Percentiles rank a stretch among this genome's conserved stretches.
These are phyloP conservation scores for Stagonosporopsis rhizophila DNA, from an alignment of 2,329 filamentous ascomycete genomes.

Conservation along the genomic window DNA sequence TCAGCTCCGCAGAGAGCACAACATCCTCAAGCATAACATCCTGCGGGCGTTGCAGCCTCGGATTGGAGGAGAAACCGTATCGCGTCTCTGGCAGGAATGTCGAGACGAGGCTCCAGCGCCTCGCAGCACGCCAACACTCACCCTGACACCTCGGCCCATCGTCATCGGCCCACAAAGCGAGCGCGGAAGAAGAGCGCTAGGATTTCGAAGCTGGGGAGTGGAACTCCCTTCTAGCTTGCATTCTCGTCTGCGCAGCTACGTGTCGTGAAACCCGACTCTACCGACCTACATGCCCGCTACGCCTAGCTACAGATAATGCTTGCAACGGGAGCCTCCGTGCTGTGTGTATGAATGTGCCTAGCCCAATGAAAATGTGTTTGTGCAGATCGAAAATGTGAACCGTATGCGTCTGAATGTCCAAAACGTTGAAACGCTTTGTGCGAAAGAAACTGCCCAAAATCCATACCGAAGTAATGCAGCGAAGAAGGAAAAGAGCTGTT, in stretches of 20 bases:
- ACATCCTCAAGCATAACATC: slow-evolving; percentile 4
- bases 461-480: slow-evolving; percentile 19
- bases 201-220: slow-evolving; percentile 20
- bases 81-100: not conserved
- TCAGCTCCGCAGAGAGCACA: slow-evolving; percentile 10
- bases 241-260: slow-evolving; percentile 29
- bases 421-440: slow-evolving; percentile 17
- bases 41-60: not conserved
- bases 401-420: slow-evolving; percentile 1
- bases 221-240: slow-evolving; percentile 18
- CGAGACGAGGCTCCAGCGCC: slow-evolving; percentile 15
- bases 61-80: slow-evolving; percentile 19
- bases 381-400: slow-evolving; percentile 8
- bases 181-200: slow-evolving; percentile 8
- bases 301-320: slow-evolving; percentile 16
- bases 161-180: slow-evolving; percentile 15
- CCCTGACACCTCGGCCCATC: slow-evolving; percentile 25
- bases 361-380: slow-evolving; percentile 25
- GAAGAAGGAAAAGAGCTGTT: slow-evolving; percentile 13
- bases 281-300: slow-evolving; percentile 12
- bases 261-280: slow-evolving; percentile 31
- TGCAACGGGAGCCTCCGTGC: slow-evolving; percentile 28
- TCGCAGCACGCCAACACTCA: slow-evolving; percentile 15
- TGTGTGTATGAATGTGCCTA: slow-evolving; percentile 33
- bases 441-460: slow-evolving; percentile 8